Evolutionary conservation across 495 filamentous ascomycete genomes (phyloP).

Genomic region (Sordaria brevicollis): DNA sequence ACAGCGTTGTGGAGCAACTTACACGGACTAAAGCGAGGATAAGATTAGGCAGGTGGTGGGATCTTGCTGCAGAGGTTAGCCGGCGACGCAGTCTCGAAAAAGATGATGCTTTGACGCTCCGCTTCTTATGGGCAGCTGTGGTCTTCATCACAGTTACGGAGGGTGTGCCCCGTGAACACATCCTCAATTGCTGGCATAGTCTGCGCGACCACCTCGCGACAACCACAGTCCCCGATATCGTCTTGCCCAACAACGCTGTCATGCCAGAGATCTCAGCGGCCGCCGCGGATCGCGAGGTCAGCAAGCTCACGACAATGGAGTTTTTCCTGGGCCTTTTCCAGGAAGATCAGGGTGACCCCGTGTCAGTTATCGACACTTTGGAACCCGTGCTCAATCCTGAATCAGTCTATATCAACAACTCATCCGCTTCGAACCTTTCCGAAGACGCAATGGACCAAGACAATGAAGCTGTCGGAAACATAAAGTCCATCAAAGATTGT

Average conservation of each 20-base stretch:
- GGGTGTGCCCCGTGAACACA: slow-evolving; percentile 60
- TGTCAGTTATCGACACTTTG: slow-evolving; percentile 77
- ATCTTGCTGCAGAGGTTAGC: slow-evolving; percentile 54
- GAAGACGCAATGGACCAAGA: background rate
- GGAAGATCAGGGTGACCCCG: slow-evolving; percentile 54
- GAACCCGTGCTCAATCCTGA: slow-evolving; percentile 82
- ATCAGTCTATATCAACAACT: slow-evolving; percentile 35
- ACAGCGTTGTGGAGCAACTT: slow-evolving; percentile 51
- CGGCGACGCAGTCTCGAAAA: slow-evolving; percentile 23
- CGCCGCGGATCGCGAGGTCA: slow-evolving; percentile 80
- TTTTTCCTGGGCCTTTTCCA: slow-evolving; percentile 85
- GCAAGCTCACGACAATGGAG: slow-evolving; percentile 86
- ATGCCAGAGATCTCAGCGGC: slow-evolving; percentile 81
- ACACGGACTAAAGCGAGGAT: slow-evolving; percentile 54
- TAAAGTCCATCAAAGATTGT: slow-evolving; percentile 30
- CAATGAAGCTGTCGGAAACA: slow-evolving; percentile 1
- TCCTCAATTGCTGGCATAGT: slow-evolving; percentile 69
- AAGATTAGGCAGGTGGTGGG: slow-evolving; percentile 64
- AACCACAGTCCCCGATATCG: slow-evolving; percentile 37
- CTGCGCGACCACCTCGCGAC: slow-evolving; percentile 35
- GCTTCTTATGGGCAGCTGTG: slow-evolving; percentile 77
- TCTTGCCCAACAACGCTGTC: slow-evolving; percentile 70
- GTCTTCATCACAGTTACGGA: slow-evolving; percentile 62
- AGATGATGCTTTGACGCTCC: slow-evolving; percentile 41
- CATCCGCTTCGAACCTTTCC: background rate